phyloP scores from a whole-genome alignment of 306 rosid genomes.

The Glycine soja region DNA sequence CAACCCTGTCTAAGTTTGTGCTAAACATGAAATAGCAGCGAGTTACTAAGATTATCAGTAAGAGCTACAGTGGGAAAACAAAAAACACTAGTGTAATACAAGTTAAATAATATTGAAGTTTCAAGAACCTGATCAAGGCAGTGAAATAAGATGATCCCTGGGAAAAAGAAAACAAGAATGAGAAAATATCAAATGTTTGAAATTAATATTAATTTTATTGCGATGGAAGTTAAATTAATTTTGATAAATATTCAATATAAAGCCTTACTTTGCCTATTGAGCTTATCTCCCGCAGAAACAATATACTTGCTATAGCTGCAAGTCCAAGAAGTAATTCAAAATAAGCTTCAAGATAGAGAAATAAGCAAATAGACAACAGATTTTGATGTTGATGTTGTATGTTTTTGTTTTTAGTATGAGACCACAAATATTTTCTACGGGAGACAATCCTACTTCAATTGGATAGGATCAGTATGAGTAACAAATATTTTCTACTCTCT shows the following conservation, averaged over 20 bases:
- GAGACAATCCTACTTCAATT: not conserved
- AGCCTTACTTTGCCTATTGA: constrained; percentile 65
- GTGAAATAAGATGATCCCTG: constrained; percentile 73
- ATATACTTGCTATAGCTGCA: constrained; percentile 77
- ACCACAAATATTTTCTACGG: not conserved
- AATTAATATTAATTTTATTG: constrained; percentile 29
- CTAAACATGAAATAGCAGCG: constrained; percentile 22
- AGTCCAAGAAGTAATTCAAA: constrained; percentile 43
- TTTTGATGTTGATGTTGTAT: no score
- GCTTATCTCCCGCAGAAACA: constrained; percentile 70
- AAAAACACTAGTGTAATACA: not conserved
- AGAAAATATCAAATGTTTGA: constrained; percentile 43
- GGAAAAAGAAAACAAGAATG: constrained; percentile 45
- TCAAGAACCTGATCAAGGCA: constrained; percentile 78
- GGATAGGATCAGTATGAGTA: not conserved
- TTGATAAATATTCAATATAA: constrained; percentile 28
- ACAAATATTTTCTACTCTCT: not conserved
- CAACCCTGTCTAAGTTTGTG: constrained; percentile 14
- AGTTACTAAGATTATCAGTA: not conserved
- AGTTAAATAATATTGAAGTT: constrained; percentile 34
- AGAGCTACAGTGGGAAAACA: constrained; percentile 16
- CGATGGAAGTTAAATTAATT: not conserved
- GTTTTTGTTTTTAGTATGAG: not conserved
- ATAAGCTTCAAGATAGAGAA: constrained; percentile 22
- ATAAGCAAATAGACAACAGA: not conserved